Percentiles rank a stretch among this genome's conserved stretches.
Conservation (phyloP, 805 yeast genomes). For the Saturnispora serradocipensis region DNA sequence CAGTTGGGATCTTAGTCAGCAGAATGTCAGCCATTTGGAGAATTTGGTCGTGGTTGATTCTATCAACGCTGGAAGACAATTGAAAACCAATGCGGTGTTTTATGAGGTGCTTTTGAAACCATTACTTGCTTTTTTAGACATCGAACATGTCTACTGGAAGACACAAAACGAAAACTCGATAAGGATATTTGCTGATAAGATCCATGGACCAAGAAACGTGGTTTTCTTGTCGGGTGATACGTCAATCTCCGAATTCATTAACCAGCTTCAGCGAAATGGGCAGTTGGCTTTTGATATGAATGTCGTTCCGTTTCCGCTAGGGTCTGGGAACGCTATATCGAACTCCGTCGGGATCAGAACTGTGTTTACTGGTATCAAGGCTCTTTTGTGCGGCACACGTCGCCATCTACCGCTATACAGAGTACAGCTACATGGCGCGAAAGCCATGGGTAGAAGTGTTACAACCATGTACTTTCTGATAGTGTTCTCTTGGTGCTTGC, state of each 20-base stretch:
- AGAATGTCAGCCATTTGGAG: background rate
- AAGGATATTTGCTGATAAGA: constrained; percentile 20
- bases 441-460: constrained; percentile 1
- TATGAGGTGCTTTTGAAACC: constrained; percentile 39
- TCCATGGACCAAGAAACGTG: constrained; percentile 5
- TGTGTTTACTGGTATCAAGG: constrained; percentile 29
- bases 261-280: constrained; percentile 19
- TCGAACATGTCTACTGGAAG: constrained; percentile 20
- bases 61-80: constrained; percentile 38
- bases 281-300: background rate
- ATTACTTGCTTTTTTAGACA: constrained; percentile 30
- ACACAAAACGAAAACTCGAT: constrained; percentile 37
- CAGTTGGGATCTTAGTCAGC: background rate
- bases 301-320: constrained; percentile 52
- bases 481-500: constrained; percentile 79
- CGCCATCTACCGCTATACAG: constrained; percentile 35
- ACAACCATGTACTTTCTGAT: constrained; percentile 34
- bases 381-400: constrained; percentile 24
- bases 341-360: constrained; percentile 42
- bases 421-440: constrained; percentile 34
- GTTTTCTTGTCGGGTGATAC: constrained; percentile 77
- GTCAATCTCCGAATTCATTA: constrained; percentile 66
- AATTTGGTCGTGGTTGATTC: constrained; percentile 36
- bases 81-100: constrained; percentile 26
- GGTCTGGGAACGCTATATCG: constrained; percentile 81